phyloP scores from a whole-genome alignment of 768 basidiomycete species.

The Asterophora parasitica region DNA sequence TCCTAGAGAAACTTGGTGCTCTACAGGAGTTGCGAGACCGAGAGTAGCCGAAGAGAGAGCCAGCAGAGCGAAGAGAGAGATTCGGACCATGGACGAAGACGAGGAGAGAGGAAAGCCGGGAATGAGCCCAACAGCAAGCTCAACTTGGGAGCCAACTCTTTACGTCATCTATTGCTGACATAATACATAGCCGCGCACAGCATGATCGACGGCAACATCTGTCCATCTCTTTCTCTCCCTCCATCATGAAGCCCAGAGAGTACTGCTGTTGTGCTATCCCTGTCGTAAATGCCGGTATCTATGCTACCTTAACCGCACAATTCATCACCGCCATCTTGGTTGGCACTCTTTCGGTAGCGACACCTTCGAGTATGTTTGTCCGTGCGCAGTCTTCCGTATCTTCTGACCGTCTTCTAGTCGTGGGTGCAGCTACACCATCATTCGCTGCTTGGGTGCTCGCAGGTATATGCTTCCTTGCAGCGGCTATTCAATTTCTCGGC shows the following conservation, averaged over 20 bases:
- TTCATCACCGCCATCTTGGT: constrained; percentile 58
- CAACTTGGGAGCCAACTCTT: not conserved
- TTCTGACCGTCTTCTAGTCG: constrained; percentile 46
- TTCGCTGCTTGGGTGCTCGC: constrained; percentile 74
- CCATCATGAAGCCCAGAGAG: constrained; percentile 68
- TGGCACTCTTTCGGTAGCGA: constrained; percentile 71
- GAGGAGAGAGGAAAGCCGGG: too few species aligned
- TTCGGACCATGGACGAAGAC: constrained; percentile 20
- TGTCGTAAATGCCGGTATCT: constrained; percentile 86
- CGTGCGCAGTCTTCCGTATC: not conserved
- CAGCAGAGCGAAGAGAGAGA: constrained; percentile 18
- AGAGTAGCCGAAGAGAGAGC: constrained; percentile 21
- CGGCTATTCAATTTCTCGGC: constrained; percentile 74
- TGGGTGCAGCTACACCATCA: constrained; percentile 79
- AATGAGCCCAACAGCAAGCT: constrained; percentile 17
- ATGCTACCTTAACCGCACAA: constrained; percentile 74
- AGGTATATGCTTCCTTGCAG: constrained; percentile 70
- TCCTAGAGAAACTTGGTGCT: constrained; percentile 21
- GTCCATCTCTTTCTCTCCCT: constrained; percentile 19
- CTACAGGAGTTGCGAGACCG: constrained; percentile 15
- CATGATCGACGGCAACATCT: not conserved
- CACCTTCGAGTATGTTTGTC: constrained; percentile 72
- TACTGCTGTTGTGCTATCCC: constrained; percentile 96
- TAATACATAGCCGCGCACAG: constrained; percentile 5
- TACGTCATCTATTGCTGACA: constrained; percentile 12